Conservation (phyloP, 768 basidiomycete genomes). For the Tulasnella calospora region DNA sequence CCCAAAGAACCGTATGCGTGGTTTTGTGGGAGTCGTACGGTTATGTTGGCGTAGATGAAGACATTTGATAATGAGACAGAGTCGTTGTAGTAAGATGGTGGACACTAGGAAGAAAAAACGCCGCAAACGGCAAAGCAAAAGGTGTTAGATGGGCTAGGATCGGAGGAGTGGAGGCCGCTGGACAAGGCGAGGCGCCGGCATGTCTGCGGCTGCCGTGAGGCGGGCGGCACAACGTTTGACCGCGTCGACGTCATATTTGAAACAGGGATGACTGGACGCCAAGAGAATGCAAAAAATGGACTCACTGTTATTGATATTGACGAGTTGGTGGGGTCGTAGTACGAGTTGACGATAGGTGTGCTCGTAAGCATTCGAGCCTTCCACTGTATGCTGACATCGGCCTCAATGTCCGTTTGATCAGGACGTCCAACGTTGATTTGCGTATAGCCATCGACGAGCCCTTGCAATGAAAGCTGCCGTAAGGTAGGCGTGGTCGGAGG, state of each 20-base stretch:
- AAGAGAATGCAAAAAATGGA: background rate
- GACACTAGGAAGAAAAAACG: background rate
- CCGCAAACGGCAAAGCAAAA: background rate
- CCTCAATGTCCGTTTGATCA: conserved; percentile 8
- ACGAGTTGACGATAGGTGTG: background rate
- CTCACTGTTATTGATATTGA: background rate
- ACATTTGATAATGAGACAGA: background rate
- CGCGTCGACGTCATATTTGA: background rate
- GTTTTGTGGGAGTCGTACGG: background rate
- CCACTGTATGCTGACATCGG: background rate
- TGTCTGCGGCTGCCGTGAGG: background rate
- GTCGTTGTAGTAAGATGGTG: background rate
- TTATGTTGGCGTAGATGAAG: background rate
- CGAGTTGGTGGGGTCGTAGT: background rate
- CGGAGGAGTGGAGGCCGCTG: background rate
- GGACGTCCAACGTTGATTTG: background rate
- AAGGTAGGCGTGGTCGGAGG: background rate
- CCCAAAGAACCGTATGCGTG: background rate
- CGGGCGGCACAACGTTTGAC: background rate
- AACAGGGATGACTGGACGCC: background rate
- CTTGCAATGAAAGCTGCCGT: background rate
- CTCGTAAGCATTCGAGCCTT: background rate
- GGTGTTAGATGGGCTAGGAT: background rate
- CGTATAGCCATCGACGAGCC: background rate
- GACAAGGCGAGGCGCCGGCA: background rate